Conservation (phyloP, 805 yeast species). For the Nakazawaea holstii region DNA sequence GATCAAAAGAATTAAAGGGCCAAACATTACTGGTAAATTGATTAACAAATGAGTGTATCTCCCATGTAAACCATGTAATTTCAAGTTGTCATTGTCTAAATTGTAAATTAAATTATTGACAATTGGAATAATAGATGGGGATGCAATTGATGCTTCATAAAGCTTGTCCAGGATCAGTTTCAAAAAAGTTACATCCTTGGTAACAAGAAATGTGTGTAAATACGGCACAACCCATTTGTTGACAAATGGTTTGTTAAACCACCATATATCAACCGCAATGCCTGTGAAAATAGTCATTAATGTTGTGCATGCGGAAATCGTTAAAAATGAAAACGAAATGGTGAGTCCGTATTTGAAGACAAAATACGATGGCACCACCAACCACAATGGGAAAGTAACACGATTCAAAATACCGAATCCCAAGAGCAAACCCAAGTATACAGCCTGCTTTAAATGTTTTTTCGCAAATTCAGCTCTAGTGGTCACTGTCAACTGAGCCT, state of each 20-base stretch:
- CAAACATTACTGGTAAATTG: conserved; percentile 76
- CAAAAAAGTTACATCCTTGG: conserved; percentile 7
- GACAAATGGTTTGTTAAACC: conserved; percentile 15
- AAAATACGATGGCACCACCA: conserved; percentile 55
- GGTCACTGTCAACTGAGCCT: conserved; percentile 1
- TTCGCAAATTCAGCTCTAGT: background rate
- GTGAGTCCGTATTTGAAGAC: conserved; percentile 36
- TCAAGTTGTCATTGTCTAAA: conserved; percentile 48
- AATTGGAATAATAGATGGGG: conserved; percentile 56
- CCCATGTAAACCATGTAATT: conserved; percentile 81
- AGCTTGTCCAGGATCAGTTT: conserved; percentile 12
- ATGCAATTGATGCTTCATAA: background rate
- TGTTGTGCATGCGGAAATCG: conserved; percentile 29
- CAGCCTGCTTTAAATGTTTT: conserved; percentile 11
- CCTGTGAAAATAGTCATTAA: conserved; percentile 28
- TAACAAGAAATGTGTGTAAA: background rate
- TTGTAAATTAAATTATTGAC: conserved; percentile 75
- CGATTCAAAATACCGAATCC: conserved; percentile 79
- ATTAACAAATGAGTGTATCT: conserved; percentile 66
- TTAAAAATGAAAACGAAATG: conserved; percentile 25
- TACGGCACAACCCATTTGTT: background rate
- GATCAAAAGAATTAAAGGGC: conserved; percentile 60
- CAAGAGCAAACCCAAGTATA: conserved; percentile 41
- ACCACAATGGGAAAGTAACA: conserved; percentile 73
- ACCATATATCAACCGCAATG: conserved; percentile 50